phyloP scores from a whole-genome alignment of 2,329 filamentous ascomycete genomes.

The Aspergillus floridensis region DNA sequence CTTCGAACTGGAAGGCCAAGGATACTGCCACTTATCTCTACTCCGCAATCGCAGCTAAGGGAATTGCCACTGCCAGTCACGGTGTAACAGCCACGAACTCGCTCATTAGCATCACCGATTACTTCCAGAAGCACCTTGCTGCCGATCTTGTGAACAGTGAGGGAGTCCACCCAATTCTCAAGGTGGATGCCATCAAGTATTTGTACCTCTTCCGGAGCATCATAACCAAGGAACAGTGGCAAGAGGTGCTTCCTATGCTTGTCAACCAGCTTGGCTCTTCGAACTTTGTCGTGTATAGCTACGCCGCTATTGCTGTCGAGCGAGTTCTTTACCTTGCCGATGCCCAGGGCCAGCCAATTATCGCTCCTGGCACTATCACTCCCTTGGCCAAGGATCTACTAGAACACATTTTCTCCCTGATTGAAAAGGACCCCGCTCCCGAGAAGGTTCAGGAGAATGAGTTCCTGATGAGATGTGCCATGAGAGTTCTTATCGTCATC shows the following conservation, averaged over 20 bases:
- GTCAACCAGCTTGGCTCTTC: conserved; percentile 86
- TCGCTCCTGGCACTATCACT: conserved; percentile 73
- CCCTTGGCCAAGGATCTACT: conserved; percentile 82
- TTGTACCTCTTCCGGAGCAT: conserved; percentile 96
- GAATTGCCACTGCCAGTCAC: conserved; percentile 78
- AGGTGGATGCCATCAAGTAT: conserved; percentile 98
- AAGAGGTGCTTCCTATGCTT: conserved; percentile 79
- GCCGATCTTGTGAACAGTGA: conserved; percentile 74
- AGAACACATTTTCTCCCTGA: conserved; percentile 84
- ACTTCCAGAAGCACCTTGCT: conserved; percentile 90
- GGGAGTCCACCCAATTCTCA: conserved; percentile 76
- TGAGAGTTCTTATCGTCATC: conserved; percentile 94
- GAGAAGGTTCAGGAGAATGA: conserved; percentile 98
- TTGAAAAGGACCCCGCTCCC: conserved; percentile 78
- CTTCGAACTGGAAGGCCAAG: conserved; percentile 88
- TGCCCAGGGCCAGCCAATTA: conserved; percentile 71
- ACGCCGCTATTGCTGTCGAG: conserved; percentile 95
- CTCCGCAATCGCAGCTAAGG: conserved; percentile 89
- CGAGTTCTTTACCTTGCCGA: conserved; percentile 81
- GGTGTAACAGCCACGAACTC: conserved; percentile 88
- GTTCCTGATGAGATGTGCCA: conserved; percentile 97
- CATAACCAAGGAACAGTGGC: conserved; percentile 88
- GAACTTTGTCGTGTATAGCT: conserved; percentile 97
- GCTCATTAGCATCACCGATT: conserved; percentile 85
- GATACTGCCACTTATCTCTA: conserved; percentile 98